These are phyloP conservation scores for Candida pseudofarinosa DNA, from an alignment of 805 yeast species.

Conservation along the genomic window DNA sequence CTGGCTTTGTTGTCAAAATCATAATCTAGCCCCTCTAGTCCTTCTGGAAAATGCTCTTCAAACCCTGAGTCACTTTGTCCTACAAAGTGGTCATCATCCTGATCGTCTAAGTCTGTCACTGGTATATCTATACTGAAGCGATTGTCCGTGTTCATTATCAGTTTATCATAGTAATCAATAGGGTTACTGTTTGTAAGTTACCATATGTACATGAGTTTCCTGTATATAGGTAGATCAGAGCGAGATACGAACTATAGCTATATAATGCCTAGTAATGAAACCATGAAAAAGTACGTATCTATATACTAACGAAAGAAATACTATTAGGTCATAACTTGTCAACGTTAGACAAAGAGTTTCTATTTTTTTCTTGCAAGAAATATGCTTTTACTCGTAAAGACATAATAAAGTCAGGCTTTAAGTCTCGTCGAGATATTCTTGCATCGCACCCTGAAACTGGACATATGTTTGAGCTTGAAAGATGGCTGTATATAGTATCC, in stretches of 20 bases:
- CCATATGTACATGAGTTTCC: too few relatives aligned
- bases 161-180: background rate
- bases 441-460: constrained; percentile 57
- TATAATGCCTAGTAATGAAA: too few relatives aligned
- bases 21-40: constrained; percentile 20
- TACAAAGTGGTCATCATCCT: constrained; percentile 25
- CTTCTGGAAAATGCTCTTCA: constrained; percentile 10
- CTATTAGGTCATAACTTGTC: constrained; percentile 4
- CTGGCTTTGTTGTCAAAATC: constrained; percentile 8
- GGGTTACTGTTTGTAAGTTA: too few relatives aligned
- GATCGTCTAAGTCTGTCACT: constrained; percentile 50
- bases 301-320: too few relatives aligned
- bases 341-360: constrained; percentile 4
- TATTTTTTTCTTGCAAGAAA: constrained; percentile 14
- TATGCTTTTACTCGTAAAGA: constrained; percentile 45
- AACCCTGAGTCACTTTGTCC: constrained; percentile 11
- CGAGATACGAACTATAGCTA: too few relatives aligned
- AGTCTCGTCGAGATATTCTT: constrained; percentile 29
- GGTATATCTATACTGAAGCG: constrained; percentile 44
- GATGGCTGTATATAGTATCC: constrained; percentile 35
- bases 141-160: background rate
- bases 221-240: too few relatives aligned
- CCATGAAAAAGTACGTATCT: too few relatives aligned
- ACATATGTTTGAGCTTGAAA: constrained; percentile 33
- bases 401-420: constrained; percentile 52